Evolutionary conservation across 768 basidiomycete species (phyloP), one percentile per base, ranked within the genome.

Genomic region (Leccinellum luteum): DNA sequence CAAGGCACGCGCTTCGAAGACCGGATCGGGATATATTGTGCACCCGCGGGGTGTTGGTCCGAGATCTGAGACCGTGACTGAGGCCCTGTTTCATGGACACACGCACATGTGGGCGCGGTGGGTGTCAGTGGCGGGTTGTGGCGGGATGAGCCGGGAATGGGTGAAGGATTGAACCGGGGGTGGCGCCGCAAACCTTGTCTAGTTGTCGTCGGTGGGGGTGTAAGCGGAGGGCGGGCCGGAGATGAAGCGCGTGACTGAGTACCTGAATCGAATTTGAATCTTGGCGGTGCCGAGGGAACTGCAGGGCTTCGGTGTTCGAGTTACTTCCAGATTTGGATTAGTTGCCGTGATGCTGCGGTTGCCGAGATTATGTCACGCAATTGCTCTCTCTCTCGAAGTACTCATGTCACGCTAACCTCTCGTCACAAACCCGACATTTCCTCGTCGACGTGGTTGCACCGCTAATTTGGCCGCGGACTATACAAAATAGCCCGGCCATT

Each of bases 251-350:
- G 50, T 31, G 52, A 38, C 57, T 65, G 69, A 69, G 78, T 69
- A 51, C 62, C 68, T 72, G 58, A 65, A 72, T 72, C 74, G 41
- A 43, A 43, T 43, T 64, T 64, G 21, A 68, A 77, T 79, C 77
- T 75, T 76, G 76, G 77, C 79, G 79, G 73, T 74, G 78, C 72
- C 73, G 69, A 72, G 73, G 71, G 67, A 66, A 62, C 64, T 62
- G 64, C 67, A 63, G 38, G 56, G 53, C 63, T 66, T 64, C 64
- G 70, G 65, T 60, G 66, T 57, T 69, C 69, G 62, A 56, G 62
- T 64, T 68, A 52, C 55, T 60, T 67, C 74, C 75, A 68, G 73
- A 76, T 79, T 61, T 66, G 73, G 75, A 8, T 35, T 55, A 44
- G 67, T 66, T 66, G 66, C 66, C 66, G 64, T 69, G 64, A 69